Evolutionary conservation across 73 alveolate species (phyloP), one percentile per base, ranked within the genome.

Genomic region (Paramecium sonneborni): DNA sequence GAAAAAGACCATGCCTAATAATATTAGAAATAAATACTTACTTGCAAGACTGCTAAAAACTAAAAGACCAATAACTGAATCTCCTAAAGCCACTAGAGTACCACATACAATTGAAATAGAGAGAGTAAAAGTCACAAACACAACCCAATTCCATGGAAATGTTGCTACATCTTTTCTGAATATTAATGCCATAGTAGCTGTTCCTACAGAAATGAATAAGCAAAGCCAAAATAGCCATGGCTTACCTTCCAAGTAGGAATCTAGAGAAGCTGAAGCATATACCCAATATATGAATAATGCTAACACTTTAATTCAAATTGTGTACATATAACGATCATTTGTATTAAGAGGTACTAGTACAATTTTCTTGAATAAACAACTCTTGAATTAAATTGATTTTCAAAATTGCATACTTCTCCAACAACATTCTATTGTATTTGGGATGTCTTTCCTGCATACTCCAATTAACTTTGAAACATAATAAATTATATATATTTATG

Each of bases 31-130:
- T n/a, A n/a, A n/a, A n/a, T n/a, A n/a, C n/a, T n/a, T n/a, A n/a
- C 90, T 79, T 41, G 90, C 90, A 18, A 79, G 32, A 24, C 90
- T 79, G 39, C 69, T 46, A n/a, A 79, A 79, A 37, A 79, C 90
- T 23, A 79, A 34, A 20, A 79, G 55, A 37, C 90, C 90, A 7
- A 79, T 23, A 10, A 20, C 74, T 24, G 90, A 79, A 12, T 79
- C 74, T 23, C 90, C 90, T 20, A 79, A 43, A 39, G 90, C 90
- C n/a, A 79, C 90, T 26, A 79, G 12, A 7, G 41, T 26, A 15
- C 90, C 90, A 21, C 76, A 39, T 0, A 79, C 72, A 0, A 30
- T 7, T 11, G 90, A 32, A 38, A 44, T 21, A 24, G 90, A 79
- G 6, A 79, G 30, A 5, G 90, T 79, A 24, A 79, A 79, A 15